phyloP scores from a whole-genome alignment of 2,329 filamentous ascomycete genomes.

The Penicillium expansum region DNA sequence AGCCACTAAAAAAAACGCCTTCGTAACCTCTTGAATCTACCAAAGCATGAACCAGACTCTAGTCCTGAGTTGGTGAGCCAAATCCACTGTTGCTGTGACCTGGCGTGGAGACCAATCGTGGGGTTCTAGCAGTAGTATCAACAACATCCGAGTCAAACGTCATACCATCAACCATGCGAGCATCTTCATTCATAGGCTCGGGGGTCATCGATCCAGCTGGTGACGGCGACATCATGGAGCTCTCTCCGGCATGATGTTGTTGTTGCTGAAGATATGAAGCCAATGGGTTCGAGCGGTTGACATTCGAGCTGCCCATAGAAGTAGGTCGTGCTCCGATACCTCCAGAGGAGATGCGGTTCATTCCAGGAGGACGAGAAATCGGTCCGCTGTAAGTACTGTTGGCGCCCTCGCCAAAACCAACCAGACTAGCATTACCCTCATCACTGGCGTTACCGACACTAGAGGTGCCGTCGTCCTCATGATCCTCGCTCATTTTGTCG shows the following conservation, averaged over 20 bases:
- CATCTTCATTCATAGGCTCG: slow-evolving; percentile 49
- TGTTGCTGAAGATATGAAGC: slow-evolving; percentile 29
- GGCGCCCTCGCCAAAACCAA: slow-evolving; percentile 90
- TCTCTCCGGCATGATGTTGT: slow-evolving; percentile 30
- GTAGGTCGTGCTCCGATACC: slow-evolving; percentile 33
- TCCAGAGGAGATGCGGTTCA: slow-evolving; percentile 36
- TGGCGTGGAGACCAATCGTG: slow-evolving; percentile 48
- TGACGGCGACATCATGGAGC: slow-evolving; percentile 42
- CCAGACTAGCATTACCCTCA: slow-evolving; percentile 76
- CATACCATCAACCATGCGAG: slow-evolving; percentile 66
- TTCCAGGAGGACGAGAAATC: slow-evolving; percentile 59
- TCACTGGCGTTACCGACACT: slow-evolving; percentile 80
- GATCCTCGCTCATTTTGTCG: slow-evolving; percentile 62
- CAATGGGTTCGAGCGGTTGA: slow-evolving; percentile 32
- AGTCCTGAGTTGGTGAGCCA: slow-evolving; percentile 19
- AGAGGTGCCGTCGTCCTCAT: slow-evolving; percentile 61
- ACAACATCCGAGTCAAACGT: slow-evolving; percentile 61
- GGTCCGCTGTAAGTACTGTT: slow-evolving; percentile 80
- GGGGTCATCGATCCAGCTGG: slow-evolving; percentile 40
- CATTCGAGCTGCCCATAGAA: slow-evolving; percentile 40
- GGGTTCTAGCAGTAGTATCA: slow-evolving; percentile 62
- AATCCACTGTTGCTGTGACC: slow-evolving; percentile 14
- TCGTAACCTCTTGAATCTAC: slow-evolving; percentile 10
- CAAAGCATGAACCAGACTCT: slow-evolving; percentile 14
- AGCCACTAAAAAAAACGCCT: slow-evolving; percentile 11